Conservation (phyloP, 495 filamentous ascomycete species). For the Achaetomiella virescens region DNA sequence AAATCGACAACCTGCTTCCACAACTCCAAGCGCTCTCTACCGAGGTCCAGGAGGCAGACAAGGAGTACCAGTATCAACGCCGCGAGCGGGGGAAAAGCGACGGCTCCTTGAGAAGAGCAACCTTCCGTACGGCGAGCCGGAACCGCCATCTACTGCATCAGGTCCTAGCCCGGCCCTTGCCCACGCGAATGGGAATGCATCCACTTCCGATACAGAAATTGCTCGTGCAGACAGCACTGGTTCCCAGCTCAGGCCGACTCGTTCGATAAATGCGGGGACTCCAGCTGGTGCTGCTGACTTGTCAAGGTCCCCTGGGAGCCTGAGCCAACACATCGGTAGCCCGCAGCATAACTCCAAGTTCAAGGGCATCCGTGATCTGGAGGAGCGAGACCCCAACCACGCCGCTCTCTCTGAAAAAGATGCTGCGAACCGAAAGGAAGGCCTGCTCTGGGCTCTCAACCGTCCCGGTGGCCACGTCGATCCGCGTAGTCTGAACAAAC, state of each 20-base stretch:
- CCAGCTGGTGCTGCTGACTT: constrained; percentile 28
- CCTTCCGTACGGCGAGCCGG: constrained; percentile 73
- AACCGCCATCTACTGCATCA: constrained; percentile 29
- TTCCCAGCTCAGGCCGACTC: constrained; percentile 52
- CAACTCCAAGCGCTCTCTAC: constrained; percentile 86
- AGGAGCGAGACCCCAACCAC: constrained; percentile 63
- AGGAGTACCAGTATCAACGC: constrained; percentile 89
- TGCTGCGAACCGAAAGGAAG: constrained; percentile 66
- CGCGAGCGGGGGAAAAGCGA: constrained; percentile 93
- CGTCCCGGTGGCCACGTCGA: constrained; percentile 92
- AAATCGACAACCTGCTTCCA: constrained; percentile 79
- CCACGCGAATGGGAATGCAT: constrained; percentile 35
- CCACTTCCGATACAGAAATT: constrained; percentile 57
- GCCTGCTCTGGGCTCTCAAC: constrained; percentile 88
- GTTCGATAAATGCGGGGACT: constrained; percentile 25
- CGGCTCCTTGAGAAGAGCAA: constrained; percentile 83
- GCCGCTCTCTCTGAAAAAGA: constrained; percentile 43
- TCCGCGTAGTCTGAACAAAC: constrained; percentile 89
- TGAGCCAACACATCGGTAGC: constrained; percentile 37
- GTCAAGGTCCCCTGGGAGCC: constrained; percentile 41
- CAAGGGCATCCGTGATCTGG: constrained; percentile 82
- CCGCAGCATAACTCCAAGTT: constrained; percentile 61
- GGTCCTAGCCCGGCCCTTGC: constrained; percentile 19
- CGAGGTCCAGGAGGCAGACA: constrained; percentile 87
- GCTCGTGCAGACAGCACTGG: constrained; percentile 66